These are phyloP conservation scores for Pseudocercospora pini-densiflorae DNA, from an alignment of 2,329 filamentous ascomycete genomes.

Conservation along the genomic window DNA sequence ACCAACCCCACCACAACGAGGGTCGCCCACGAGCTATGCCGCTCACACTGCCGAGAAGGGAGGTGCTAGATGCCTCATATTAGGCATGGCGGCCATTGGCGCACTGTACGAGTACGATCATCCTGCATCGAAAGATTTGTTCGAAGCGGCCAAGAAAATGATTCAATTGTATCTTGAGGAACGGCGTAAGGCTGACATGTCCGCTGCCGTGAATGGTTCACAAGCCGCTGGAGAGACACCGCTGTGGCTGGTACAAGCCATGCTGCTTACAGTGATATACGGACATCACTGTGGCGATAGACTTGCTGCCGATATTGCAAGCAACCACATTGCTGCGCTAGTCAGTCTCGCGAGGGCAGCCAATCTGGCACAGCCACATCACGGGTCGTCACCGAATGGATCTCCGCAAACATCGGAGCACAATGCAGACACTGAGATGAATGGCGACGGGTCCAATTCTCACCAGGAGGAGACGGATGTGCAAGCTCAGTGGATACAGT, in stretches of 20 bases:
- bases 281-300: conserved; percentile 95
- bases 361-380: conserved; percentile 66
- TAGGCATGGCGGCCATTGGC: conserved; percentile 86
- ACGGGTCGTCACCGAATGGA: conserved; percentile 17
- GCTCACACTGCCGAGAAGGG: conserved; percentile 64
- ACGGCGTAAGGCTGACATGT: conserved; percentile 81
- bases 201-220: conserved; percentile 58
- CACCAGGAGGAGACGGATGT: conserved; percentile 49
- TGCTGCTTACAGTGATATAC: conserved; percentile 95
- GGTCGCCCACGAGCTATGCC: conserved; percentile 52
- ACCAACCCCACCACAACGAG: conserved; percentile 48
- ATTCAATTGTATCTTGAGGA: conserved; percentile 93
- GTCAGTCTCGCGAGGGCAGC: conserved; percentile 90
- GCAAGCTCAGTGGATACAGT: conserved; percentile 80
- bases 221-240: conserved; percentile 62
- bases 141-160: conserved; percentile 94
- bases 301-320: conserved; percentile 86
- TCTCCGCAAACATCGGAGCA: conserved; percentile 16
- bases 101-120: conserved; percentile 87
- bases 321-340: conserved; percentile 86
- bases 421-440: conserved; percentile 60
- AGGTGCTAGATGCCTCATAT: conserved; percentile 82
- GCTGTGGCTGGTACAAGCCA: conserved; percentile 93
- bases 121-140: conserved; percentile 78
- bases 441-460: conserved; percentile 15